Evolutionary conservation across 441 rosid species (phyloP).

Genomic region (Daphne laureola): DNA sequence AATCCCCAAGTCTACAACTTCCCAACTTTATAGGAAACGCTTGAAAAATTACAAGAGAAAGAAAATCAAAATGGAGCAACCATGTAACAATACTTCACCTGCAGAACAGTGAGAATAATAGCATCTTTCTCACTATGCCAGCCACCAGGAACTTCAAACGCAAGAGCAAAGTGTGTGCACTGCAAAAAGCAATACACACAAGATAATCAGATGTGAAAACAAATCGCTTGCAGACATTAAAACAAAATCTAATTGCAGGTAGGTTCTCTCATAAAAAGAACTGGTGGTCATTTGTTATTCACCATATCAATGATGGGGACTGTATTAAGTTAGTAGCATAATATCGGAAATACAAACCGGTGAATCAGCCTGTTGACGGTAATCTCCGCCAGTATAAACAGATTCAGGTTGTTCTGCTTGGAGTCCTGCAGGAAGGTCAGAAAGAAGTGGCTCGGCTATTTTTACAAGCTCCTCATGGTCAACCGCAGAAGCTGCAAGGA

Average conservation of each 20-base stretch:
- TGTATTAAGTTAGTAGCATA: neutral
- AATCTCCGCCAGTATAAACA: slow-evolving; percentile 84
- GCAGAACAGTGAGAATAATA: slow-evolving; percentile 68
- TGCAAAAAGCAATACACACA: slow-evolving; percentile 13
- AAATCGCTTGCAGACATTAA: neutral
- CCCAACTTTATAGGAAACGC: too few species aligned
- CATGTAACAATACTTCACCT: slow-evolving; percentile 37
- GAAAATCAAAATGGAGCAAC: neutral
- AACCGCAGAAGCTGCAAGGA: slow-evolving; percentile 82
- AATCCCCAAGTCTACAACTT: too few species aligned
- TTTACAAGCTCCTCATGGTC: slow-evolving; percentile 64
- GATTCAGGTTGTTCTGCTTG: slow-evolving; percentile 52
- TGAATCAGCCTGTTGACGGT: slow-evolving; percentile 70
- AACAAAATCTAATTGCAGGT: too few species aligned
- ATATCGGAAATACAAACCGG: slow-evolving; percentile 35
- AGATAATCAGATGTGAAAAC: too few species aligned
- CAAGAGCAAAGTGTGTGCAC: slow-evolving; percentile 85
- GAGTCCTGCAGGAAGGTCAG: slow-evolving; percentile 55
- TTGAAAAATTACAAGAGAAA: neutral
- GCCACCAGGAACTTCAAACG: slow-evolving; percentile 89
- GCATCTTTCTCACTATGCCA: slow-evolving; percentile 86
- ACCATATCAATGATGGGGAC: too few species aligned
- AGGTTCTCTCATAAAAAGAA: slow-evolving; percentile 1
- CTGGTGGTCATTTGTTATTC: slow-evolving; percentile 3
- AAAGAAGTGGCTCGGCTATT: slow-evolving; percentile 70